These are phyloP conservation scores for Amylocarpus encephaloides DNA, from an alignment of 2,329 filamentous ascomycete genomes.

Conservation along the genomic window DNA sequence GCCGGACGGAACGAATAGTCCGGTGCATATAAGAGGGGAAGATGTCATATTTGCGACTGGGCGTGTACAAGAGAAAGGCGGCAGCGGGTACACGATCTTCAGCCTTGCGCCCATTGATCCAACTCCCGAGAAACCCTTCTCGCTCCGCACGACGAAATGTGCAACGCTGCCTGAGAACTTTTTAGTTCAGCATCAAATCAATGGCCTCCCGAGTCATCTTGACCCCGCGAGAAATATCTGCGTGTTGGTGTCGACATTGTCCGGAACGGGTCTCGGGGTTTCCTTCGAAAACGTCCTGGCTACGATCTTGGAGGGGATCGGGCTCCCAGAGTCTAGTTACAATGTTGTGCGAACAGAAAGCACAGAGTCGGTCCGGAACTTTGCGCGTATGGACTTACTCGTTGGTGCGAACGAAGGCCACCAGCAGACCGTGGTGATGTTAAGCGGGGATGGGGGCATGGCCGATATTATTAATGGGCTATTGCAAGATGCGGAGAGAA, in stretches of 20 bases:
- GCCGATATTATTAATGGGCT: slow-evolving; percentile 74
- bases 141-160: slow-evolving; percentile 28
- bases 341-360: slow-evolving; percentile 57
- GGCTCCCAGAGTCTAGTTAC: slow-evolving; percentile 37
- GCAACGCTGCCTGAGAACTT: slow-evolving; percentile 35
- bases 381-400: slow-evolving; percentile 47
- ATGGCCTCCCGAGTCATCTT: slow-evolving; percentile 35
- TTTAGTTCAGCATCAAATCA: slow-evolving; percentile 34
- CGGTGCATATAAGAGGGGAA: slow-evolving; percentile 22
- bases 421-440: slow-evolving; percentile 61
- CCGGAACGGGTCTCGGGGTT: slow-evolving; percentile 54
- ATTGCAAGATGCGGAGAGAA: slow-evolving; percentile 22
- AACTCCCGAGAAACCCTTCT: slow-evolving; percentile 23
- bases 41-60: slow-evolving; percentile 31
- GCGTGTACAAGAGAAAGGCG: slow-evolving; percentile 2
- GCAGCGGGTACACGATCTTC: slow-evolving; percentile 32
- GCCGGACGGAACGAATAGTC: too few species aligned
- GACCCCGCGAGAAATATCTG: slow-evolving; percentile 37
- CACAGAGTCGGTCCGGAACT: slow-evolving; percentile 55
- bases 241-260: slow-evolving; percentile 60
- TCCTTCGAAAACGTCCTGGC: slow-evolving; percentile 45
- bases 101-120: slow-evolving; percentile 33
- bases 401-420: slow-evolving; percentile 41
- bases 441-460: slow-evolving; percentile 84
- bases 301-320: slow-evolving; percentile 47